Base-by-base conservation (phyloP, 495 filamentous ascomycete genomes). In the Wilcoxina mikolae region DNA sequence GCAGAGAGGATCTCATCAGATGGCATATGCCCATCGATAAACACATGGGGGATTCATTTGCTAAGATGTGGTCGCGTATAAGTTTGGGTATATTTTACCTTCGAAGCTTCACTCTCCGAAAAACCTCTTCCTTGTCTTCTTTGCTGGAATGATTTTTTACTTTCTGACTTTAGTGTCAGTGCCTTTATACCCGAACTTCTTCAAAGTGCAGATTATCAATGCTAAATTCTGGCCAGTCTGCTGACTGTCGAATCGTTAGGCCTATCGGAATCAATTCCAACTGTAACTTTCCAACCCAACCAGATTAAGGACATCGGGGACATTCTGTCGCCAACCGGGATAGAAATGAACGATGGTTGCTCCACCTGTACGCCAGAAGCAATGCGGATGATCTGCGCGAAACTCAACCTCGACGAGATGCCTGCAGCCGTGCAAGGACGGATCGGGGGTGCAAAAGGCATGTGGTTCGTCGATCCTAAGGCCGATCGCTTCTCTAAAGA, bases 381-480 rank as follows among this genome's bases (percentile, higher is more conserved):
- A 18, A 85, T 83, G 3, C 68, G 71, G 23, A 68, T 71, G 29
- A 75, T 90, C 12, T 74, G 75, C 7, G 71, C 79, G 31, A 60
- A 61, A 2, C 71, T 89, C 33, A 76, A 78, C 0, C 71, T 87
- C 4, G 60, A 71, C 2, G 71, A 73, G 38, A 73, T 81, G 0
- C 86, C 89, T 0, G 83, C 81, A 53, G 78, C 74, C 4, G 82
- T 91, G 48, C 90, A 95, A 68, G 90, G 74, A 10, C 74, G 90
- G 38, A 79, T 96, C 56, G 83, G 80, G 1, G 79, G 84, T 4
- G 85, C 86, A 0, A 95, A 96, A 68, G 91, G 91, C 1, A 69
- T 95, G 39, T 95, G 90, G 89, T 78, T 89, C 68, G 73, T 89
- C 9, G 70, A 75, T 54, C 63, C 64, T 3, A 58, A 52, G 9